Conservation (phyloP, 129 eudicot genomes). For the Ambrosia trifida region DNA sequence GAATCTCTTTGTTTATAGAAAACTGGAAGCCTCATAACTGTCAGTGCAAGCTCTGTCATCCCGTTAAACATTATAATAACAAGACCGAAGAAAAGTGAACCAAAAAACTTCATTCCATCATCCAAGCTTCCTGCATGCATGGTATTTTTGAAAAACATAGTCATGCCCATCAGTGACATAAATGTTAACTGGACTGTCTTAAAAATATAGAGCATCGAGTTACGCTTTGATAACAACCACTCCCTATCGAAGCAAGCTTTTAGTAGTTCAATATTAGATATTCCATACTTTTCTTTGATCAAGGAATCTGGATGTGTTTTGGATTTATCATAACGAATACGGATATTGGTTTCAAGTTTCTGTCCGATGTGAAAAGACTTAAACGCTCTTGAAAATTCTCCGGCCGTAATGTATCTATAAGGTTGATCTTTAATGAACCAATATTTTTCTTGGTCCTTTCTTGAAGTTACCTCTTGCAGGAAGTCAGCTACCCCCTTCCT, state of each 20-base stretch:
- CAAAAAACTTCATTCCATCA: constrained; percentile 38
- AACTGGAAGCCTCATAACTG: constrained; percentile 41
- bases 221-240: constrained; percentile 40
- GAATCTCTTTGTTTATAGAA: constrained; percentile 40
- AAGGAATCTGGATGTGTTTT: constrained; percentile 24
- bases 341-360: constrained; percentile 25
- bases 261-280: constrained; percentile 26
- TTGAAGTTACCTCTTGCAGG: constrained; percentile 40
- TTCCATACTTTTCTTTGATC: constrained; percentile 30
- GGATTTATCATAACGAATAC: constrained; percentile 29
- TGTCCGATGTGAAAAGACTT: constrained; percentile 33
- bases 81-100: constrained; percentile 37
- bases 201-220: constrained; percentile 28
- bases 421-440: constrained; percentile 26
- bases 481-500: constrained; percentile 45
- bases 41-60: constrained; percentile 37
- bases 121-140: constrained; percentile 38
- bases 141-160: constrained; percentile 36
- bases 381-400: constrained; percentile 25
- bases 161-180: constrained; percentile 35
- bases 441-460: constrained; percentile 34
- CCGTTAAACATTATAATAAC: constrained; percentile 38
- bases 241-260: constrained; percentile 36
- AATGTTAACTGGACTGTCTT: constrained; percentile 36
- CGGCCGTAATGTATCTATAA: constrained; percentile 20